phyloP scores from a whole-genome alignment of 768 basidiomycete species.

The Phanerochaete sordida region DNA sequence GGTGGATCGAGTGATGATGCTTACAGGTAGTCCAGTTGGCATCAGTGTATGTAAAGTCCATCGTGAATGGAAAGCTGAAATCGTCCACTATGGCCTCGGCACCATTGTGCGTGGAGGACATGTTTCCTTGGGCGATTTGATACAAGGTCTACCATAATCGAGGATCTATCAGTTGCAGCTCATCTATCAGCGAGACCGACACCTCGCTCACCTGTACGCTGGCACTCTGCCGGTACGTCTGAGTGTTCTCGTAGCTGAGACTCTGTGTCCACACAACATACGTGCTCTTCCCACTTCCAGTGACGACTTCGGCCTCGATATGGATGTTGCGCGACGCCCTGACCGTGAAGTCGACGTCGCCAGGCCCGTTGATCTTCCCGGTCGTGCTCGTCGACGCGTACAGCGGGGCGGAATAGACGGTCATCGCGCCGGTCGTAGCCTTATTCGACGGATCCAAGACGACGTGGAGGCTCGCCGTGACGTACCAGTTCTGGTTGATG shows the following conservation, averaged over 20 bases:
- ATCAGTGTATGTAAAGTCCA: slow-evolving; percentile 34
- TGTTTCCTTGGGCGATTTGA: slow-evolving; percentile 46
- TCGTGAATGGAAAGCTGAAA: slow-evolving; percentile 51
- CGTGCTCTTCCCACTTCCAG: slow-evolving; percentile 53
- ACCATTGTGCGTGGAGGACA: slow-evolving; percentile 47
- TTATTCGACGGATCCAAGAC: slow-evolving; percentile 29
- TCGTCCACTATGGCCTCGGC: slow-evolving; percentile 39
- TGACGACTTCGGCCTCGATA: slow-evolving; percentile 55
- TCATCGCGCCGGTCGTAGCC: slow-evolving; percentile 51
- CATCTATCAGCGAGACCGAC: too few species aligned
- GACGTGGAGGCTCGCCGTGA: slow-evolving; percentile 64
- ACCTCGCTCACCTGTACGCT: slow-evolving; percentile 27
- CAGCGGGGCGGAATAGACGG: slow-evolving; percentile 46
- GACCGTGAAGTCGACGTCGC: slow-evolving; percentile 34
- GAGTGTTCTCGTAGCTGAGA: slow-evolving; percentile 53
- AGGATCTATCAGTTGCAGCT: background rate
- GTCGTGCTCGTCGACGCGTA: slow-evolving; percentile 47
- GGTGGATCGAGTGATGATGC: background rate
- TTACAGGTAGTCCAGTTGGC: slow-evolving; percentile 31
- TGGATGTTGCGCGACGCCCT: slow-evolving; percentile 47
- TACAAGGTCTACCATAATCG: slow-evolving; percentile 38
- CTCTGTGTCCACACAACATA: slow-evolving; percentile 57
- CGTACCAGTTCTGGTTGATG: slow-evolving; percentile 70
- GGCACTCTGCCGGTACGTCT: slow-evolving; percentile 49
- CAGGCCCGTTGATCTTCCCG: slow-evolving; percentile 32